Evolutionary conservation across 2,329 filamentous ascomycete genomes (phyloP).

Genomic region (Talaromyces sp.): DNA sequence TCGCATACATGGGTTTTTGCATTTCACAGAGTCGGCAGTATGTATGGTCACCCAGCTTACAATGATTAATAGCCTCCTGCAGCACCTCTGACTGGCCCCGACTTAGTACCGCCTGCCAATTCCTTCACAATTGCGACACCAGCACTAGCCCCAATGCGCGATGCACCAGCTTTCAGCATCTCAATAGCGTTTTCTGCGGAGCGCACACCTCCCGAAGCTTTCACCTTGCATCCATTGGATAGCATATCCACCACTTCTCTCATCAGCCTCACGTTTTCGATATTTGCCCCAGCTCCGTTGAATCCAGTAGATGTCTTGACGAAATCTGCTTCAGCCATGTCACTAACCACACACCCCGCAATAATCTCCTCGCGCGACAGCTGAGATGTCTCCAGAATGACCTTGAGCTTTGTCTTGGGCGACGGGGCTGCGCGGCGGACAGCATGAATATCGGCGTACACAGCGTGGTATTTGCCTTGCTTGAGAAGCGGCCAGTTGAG

Average conservation of each 20-base stretch:
- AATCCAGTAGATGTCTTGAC: conserved; percentile 60
- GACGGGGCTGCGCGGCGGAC: conserved; percentile 44
- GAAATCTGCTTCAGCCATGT: conserved; percentile 51
- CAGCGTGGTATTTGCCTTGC: conserved; percentile 39
- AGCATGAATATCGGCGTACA: conserved; percentile 50
- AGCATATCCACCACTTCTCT: conserved; percentile 41
- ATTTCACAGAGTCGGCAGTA: not conserved
- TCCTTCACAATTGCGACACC: conserved; percentile 53
- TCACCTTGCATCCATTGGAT: conserved; percentile 45
- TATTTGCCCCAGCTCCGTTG: conserved; percentile 49
- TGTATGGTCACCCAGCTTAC: not conserved
- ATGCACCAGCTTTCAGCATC: conserved; percentile 54
- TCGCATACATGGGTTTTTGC: not conserved
- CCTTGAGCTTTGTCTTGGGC: conserved; percentile 43
- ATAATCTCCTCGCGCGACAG: conserved; percentile 46
- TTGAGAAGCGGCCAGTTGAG: conserved; percentile 50
- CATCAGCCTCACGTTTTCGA: conserved; percentile 52
- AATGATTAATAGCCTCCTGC: conserved; percentile 12
- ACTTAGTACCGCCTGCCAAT: conserved; percentile 17
- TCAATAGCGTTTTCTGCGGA: conserved; percentile 45
- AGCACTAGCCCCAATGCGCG: conserved; percentile 51
- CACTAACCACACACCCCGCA: conserved; percentile 48
- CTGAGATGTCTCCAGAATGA: conserved; percentile 56
- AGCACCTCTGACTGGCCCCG: conserved; percentile 11
- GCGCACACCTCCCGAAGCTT: conserved; percentile 55